These are phyloP conservation scores for Adansonia madagascariensis DNA, from an alignment of 441 rosid genomes.

Conservation along the genomic window DNA sequence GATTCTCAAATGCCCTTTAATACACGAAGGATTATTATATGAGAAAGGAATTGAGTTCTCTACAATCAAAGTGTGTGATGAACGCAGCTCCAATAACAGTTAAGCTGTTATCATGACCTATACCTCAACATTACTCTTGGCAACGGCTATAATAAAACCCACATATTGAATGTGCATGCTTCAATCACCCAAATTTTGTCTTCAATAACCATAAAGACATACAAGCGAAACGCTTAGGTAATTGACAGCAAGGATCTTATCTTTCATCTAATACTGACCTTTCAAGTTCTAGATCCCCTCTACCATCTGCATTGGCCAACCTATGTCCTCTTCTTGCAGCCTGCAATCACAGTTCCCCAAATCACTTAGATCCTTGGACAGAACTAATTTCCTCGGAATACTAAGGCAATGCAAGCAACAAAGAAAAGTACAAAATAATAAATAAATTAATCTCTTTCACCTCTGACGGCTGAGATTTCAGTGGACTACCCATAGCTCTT, in stretches of 20 bases:
- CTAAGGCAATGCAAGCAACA: background rate
- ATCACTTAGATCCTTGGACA: background rate
- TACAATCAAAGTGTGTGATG: background rate
- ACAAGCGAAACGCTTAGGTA: background rate
- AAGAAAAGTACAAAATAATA: conserved; percentile 9
- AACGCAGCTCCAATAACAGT: background rate
- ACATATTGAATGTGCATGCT: background rate
- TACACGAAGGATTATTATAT: background rate
- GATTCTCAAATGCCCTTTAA: background rate
- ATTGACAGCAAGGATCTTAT: background rate
- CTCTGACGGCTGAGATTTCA: conserved; percentile 31
- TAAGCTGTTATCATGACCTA: background rate
- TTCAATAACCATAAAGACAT: background rate
- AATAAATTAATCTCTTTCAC: conserved; percentile 21
- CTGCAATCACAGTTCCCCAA: conserved; percentile 28
- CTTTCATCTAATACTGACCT: conserved; percentile 33
- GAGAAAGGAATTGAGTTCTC: background rate
- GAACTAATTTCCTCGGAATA: background rate
- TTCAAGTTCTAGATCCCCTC: conserved; percentile 27
- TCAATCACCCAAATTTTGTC: background rate
- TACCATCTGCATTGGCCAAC: conserved; percentile 19
- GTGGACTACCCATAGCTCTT: conserved; percentile 35
- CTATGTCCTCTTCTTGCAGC: conserved; percentile 8
- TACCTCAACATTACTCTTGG: background rate
- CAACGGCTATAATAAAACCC: background rate